Base-by-base conservation (phyloP, 768 basidiomycete species). In the Galerina sulciceps region DNA sequence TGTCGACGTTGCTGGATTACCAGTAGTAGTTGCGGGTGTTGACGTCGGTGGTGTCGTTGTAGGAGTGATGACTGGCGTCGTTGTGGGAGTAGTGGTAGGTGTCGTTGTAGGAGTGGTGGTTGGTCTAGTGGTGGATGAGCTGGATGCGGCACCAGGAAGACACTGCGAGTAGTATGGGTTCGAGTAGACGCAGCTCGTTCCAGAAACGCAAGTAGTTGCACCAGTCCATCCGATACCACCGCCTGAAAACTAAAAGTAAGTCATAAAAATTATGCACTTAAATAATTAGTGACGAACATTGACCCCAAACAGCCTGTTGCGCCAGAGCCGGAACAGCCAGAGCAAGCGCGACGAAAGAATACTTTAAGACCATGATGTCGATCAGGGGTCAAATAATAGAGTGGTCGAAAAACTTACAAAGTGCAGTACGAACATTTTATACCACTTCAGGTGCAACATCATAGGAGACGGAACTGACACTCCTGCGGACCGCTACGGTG, bases 101-200 rank as follows among this genome's bases (percentile, higher is more conserved):
- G 66, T 56, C 17, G 60, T 40, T 17, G 66, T 43, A 6, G 59
- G 40, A 4, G 54, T 18, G 23, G 57, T 23, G 10, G 66, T 45
- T n/a, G n/a, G n/a, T n/a, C n/a, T n/a, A 4, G 58, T 35, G 6
- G 55, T 49, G 6, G 64, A 43, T 31, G 26, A 5, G 38, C 63
- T 44, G 2, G 67, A 43, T 5, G 66, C 58, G 8, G 64, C 57
- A 13, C 70, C 73, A 20, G 75, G 73, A 1, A 74, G 62, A 60
- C 76, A 77, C 53, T 77, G 76, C 10, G 61, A 75, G 59, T 74
- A 78, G 11, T 55, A 78, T n/a, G 68, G 62, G 52, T 76, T 78
- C 5, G 69, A 15, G 5, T 42, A 42, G 23, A 57, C 66, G 58
- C 78, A 79, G 4, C 65, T 62, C 26, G 73, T 50, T 1, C 76